phyloP scores from a whole-genome alignment of 129 eudicot species.

The Artemisia tridentata region DNA sequence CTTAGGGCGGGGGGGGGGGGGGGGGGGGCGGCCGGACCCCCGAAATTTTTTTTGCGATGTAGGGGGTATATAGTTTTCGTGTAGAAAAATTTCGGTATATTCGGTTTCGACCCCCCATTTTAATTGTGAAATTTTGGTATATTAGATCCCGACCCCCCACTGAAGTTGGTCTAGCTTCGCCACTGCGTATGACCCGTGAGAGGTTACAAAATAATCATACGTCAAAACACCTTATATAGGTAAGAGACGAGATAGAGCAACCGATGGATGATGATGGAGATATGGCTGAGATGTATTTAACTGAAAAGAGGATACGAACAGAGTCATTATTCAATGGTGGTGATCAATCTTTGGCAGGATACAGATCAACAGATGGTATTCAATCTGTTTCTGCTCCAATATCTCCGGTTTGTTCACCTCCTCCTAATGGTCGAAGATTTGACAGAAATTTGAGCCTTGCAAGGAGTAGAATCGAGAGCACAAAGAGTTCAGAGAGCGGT shows the following conservation, averaged over 20 bases:
- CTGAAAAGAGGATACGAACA: conserved; percentile 74
- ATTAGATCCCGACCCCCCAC: no score
- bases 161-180: no score
- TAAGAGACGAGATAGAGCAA: conserved; percentile 96
- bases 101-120: no score
- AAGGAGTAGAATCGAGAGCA: conserved; percentile 82
- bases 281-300: conserved; percentile 97
- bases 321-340: conserved; percentile 52
- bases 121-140: no score
- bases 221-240: conserved; percentile 42
- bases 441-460: conserved; percentile 75
- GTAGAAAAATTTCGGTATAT: no score
- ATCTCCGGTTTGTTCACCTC: conserved; percentile 93
- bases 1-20: no score
- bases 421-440: conserved; percentile 56
- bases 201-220: background rate
- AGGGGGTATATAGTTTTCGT: no score
- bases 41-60: no score
- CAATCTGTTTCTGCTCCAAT: conserved; percentile 81
- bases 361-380: conserved; percentile 58
- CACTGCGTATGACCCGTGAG: no score
- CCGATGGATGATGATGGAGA: conserved; percentile 98
- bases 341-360: conserved; percentile 67
- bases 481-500: conserved; percentile 68
- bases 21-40: no score